Evolutionary conservation across 1,284 basidiomycete genomes (phyloP).

Genomic region (Marasmius tenuissimus): DNA sequence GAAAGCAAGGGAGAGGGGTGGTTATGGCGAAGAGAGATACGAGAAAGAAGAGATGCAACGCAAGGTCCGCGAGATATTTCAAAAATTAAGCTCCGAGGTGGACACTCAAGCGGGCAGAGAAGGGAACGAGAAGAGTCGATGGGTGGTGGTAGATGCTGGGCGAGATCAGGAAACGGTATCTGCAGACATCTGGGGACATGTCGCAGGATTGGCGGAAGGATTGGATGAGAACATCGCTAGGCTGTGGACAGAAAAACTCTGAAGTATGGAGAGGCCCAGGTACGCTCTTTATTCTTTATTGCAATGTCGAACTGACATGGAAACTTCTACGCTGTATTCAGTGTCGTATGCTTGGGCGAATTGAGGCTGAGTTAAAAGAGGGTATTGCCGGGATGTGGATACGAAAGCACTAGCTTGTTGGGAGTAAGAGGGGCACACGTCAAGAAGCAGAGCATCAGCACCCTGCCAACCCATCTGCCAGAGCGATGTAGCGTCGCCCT

Average conservation of each 20-base stretch:
- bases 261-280: neutral
- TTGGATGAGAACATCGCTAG: constrained; percentile 35
- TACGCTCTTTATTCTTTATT: too few species aligned
- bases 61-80: constrained; percentile 67
- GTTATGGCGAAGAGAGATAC: constrained; percentile 90
- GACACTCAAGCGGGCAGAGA: constrained; percentile 2
- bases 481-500: too few species aligned
- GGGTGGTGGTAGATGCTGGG: constrained; percentile 71
- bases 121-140: constrained; percentile 25
- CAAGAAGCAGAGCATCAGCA: too few species aligned
- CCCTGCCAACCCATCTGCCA: too few species aligned
- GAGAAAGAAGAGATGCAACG: constrained; percentile 79
- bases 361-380: too few species aligned
- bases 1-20: constrained; percentile 72
- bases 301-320: too few species aligned
- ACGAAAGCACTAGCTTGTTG: too few species aligned
- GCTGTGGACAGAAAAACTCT: constrained; percentile 39
- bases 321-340: too few species aligned
- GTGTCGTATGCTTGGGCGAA: too few species aligned
- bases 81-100: constrained; percentile 55
- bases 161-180: constrained; percentile 56
- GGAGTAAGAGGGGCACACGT: too few species aligned
- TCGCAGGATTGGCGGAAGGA: constrained; percentile 40
- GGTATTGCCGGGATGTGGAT: too few species aligned
- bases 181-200: constrained; percentile 54